These are phyloP conservation scores for Moricandia arvensis DNA, from an alignment of 345 rosid genomes.

Conservation along the genomic window DNA sequence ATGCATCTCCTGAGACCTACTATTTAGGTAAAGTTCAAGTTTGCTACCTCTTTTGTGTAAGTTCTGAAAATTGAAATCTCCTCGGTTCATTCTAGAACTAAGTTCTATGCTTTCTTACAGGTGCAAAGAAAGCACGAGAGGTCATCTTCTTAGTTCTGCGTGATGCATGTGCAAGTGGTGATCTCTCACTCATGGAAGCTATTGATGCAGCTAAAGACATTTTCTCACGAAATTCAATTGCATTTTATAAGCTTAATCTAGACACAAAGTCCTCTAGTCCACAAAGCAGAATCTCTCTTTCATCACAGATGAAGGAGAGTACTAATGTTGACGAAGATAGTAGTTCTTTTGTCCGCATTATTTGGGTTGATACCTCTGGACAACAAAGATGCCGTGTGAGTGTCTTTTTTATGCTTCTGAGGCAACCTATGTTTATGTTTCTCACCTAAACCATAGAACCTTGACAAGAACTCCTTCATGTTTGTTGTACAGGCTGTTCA, in stretches of 20 bases:
- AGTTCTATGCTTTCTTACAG: conserved; percentile 40
- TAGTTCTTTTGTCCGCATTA: conserved; percentile 62
- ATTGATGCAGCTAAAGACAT: conserved; percentile 80
- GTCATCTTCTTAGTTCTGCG: conserved; percentile 62
- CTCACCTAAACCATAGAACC: neutral
- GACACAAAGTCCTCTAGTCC: conserved; percentile 24
- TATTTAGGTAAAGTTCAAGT: conserved; percentile 65
- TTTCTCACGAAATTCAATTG: conserved; percentile 56
- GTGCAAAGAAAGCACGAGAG: conserved; percentile 84
- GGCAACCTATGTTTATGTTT: too few relatives aligned
- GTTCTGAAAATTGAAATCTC: neutral
- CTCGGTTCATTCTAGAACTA: conserved; percentile 5
- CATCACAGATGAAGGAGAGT: conserved; percentile 29
- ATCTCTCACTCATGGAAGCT: conserved; percentile 77
- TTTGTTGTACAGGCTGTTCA: conserved; percentile 67
- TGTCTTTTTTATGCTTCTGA: neutral
- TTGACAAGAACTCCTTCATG: neutral
- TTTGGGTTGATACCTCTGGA: conserved; percentile 95
- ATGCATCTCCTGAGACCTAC: conserved; percentile 86
- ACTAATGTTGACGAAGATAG: conserved; percentile 31
- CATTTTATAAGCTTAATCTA: conserved; percentile 64
- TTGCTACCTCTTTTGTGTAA: conserved; percentile 1
- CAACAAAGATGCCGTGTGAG: conserved; percentile 95
- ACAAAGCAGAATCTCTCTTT: conserved; percentile 29
- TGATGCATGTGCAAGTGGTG: conserved; percentile 69